Percentiles rank a stretch among this genome's conserved stretches.
These are phyloP conservation scores for Citrus reticulata DNA, from an alignment of 345 rosid species.

Conservation along the genomic window DNA sequence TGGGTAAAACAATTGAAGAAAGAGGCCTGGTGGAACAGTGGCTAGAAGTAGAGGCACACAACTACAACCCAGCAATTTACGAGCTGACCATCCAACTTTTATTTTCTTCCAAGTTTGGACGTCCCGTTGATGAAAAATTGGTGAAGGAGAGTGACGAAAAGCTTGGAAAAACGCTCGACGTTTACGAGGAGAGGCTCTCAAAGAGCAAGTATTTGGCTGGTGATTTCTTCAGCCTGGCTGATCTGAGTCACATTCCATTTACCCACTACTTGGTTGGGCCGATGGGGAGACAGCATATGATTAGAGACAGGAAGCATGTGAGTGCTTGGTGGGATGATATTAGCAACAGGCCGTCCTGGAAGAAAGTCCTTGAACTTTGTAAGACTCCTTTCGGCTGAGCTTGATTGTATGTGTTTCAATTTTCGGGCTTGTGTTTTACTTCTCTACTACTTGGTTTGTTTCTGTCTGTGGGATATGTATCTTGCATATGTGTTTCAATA, in stretches of 20 bases:
- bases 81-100: conserved; percentile 36
- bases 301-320: conserved; percentile 54
- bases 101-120: conserved; percentile 41
- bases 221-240: conserved; percentile 66
- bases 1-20: conserved; percentile 39
- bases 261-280: conserved; percentile 58
- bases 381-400: no score
- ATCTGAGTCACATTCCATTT: conserved; percentile 59
- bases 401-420: no score
- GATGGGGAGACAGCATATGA: conserved; percentile 45
- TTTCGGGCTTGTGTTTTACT: no score
- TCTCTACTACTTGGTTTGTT: no score
- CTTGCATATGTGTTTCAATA: no score
- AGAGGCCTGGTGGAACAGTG: conserved; percentile 67
- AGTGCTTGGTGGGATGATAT: conserved; percentile 69
- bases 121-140: conserved; percentile 36
- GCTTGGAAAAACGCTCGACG: conserved; percentile 45
- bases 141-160: conserved; percentile 62
- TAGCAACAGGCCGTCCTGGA: conserved; percentile 62
- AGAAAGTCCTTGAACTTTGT: conserved; percentile 38
- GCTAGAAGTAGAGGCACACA: conserved; percentile 60
- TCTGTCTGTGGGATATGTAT: no score
- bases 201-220: conserved; percentile 66
- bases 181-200: conserved; percentile 59
- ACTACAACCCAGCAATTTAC: conserved; percentile 46